Percentiles rank a stretch among this genome's conserved stretches.
Evolutionary conservation across 495 filamentous ascomycete genomes (phyloP).

Genomic region (Penicillium parvum): DNA sequence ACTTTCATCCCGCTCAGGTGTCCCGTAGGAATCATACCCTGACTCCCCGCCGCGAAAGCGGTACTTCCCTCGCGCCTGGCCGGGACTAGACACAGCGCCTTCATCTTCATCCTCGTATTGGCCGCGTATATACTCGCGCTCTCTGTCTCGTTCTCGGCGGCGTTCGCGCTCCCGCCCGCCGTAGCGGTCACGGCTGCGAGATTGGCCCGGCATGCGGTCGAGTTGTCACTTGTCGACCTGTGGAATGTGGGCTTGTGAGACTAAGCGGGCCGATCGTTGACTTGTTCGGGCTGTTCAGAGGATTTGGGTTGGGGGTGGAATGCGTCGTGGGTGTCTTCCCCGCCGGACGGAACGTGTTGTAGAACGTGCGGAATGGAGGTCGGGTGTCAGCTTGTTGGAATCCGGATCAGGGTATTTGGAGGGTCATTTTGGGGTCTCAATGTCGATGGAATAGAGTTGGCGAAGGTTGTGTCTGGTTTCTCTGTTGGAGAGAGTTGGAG

Average conservation of each 20-base stretch:
- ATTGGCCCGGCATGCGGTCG: constrained; percentile 36
- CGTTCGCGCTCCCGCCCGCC: constrained; percentile 26
- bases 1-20: constrained; percentile 10
- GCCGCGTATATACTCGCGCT: constrained; percentile 28
- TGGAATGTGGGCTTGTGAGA: constrained; percentile 1
- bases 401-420: background rate
- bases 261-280: constrained; percentile 6
- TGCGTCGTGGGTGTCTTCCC: background rate
- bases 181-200: constrained; percentile 38
- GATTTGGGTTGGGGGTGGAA: constrained; percentile 3
- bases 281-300: constrained; percentile 2
- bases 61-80: constrained; percentile 16
- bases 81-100: constrained; percentile 15
- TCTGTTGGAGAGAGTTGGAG: constrained; percentile 7
- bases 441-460: background rate
- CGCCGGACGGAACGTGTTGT: constrained; percentile 8
- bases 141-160: constrained; percentile 14
- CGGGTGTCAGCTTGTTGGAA: background rate
- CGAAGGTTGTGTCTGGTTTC: background rate
- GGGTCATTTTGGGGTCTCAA: background rate
- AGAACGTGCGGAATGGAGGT: background rate
- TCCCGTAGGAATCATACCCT: constrained; percentile 21
- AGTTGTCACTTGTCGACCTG: too few species aligned
- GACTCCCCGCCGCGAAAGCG: constrained; percentile 21
- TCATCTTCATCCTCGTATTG: constrained; percentile 18